phyloP scores from a whole-genome alignment of 768 basidiomycete species.

The Mycena capillaripes region DNA sequence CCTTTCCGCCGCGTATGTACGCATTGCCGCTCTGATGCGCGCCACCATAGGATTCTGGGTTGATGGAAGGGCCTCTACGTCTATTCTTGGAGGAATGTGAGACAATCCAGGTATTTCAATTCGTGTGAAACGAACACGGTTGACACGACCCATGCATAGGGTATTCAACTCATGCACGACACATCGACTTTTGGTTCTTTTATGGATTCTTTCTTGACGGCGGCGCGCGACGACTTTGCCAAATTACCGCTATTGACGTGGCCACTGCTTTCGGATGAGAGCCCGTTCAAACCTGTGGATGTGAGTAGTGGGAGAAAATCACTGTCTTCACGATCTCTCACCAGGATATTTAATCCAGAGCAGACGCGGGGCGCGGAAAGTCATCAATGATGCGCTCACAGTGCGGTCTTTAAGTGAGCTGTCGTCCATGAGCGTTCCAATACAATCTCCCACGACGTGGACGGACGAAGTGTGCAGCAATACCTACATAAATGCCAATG shows the following conservation, averaged over 20 bases:
- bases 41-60: constrained; percentile 62
- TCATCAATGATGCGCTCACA: constrained; percentile 76
- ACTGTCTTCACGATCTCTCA: background rate
- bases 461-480: constrained; percentile 45
- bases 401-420: constrained; percentile 64
- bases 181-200: constrained; percentile 77
- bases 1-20: background rate
- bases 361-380: constrained; percentile 51
- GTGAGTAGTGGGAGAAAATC: constrained; percentile 49
- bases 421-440: constrained; percentile 64
- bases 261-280: constrained; percentile 66
- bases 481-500: constrained; percentile 40
- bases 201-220: constrained; percentile 66
- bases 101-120: constrained; percentile 70
- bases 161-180: constrained; percentile 78
- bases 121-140: background rate
- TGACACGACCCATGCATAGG: constrained; percentile 54
- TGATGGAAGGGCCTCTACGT: constrained; percentile 80
- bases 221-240: constrained; percentile 76
- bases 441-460: constrained; percentile 63
- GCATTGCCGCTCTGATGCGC: background rate
- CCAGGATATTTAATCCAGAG: background rate
- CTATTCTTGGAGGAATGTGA: constrained; percentile 83
- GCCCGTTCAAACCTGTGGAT: constrained; percentile 53
- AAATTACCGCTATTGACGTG: constrained; percentile 73